Base-by-base conservation (phyloP, 208 protist species). In the Polymyxa betae region DNA sequence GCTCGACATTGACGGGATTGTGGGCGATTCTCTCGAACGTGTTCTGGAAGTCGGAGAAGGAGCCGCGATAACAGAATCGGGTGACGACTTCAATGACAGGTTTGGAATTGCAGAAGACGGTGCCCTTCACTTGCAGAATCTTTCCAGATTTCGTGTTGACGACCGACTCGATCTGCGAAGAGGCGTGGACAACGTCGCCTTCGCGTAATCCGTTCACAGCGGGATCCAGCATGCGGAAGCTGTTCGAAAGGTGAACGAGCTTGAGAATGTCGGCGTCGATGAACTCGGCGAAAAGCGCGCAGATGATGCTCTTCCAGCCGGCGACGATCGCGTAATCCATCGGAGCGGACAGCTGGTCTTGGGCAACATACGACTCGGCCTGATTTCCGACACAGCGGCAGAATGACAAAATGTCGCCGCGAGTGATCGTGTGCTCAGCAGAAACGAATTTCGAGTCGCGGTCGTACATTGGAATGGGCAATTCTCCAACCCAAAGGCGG, bases 251-350 rank as follows among this genome's bases (percentile, higher is more conserved):
- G 82, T 96, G 94, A 5, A 96, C 94, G 43, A 96, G 91, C n/a
- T 90, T 54, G 0, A 95, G 90, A 29, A 96, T 38, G 88, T 96
- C 92, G 35, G 88, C 88, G 35, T 41, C 88, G 88, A 35, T 35
- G 88, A 35, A 49, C 40, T 38, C 16, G 88, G 93, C 45, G 91
- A 95, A 94, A 44, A 95, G 49, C 0, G 93, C 88, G 16, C 87
- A 54, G 68, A 95, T 94, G 77, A 95, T 46, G 20, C 94, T 92
- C 32, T 94, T 87, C 94, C 94, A 95, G 0, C 82, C 93, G 16
- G 89, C 89, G 41, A 95, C 94, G 64, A 95, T 95, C 45, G 94
- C 94, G 72, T 94, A 95, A 90, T 95, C 94, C 60, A 95, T 92
- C 0, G 92, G 94, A 20, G 49, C 49, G 12, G 54, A 88, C 92